Base-by-base conservation (phyloP, 2,329 filamentous ascomycete species). In the Escovopsis sp. region DNA sequence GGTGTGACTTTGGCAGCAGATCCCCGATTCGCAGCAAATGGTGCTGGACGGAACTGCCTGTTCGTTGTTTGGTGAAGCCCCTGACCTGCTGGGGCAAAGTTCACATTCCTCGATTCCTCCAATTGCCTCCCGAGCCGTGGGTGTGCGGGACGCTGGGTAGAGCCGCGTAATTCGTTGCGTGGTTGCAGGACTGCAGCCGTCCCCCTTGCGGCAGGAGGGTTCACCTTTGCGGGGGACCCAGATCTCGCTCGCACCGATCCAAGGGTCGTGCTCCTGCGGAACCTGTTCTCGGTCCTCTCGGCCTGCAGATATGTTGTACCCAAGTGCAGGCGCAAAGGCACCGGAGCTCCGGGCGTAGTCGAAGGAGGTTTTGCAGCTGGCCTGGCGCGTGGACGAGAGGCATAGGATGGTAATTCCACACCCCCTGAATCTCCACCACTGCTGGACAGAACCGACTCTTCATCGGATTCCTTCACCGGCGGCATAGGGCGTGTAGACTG, bases 391-490 rank as follows among this genome's bases (percentile, higher is more conserved):
- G 16, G 31, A n/a, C 24, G 13, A 12, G 36, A 14, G 7, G 37
- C 14, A 35, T 47, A 24, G 43, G 44, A 40, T 11, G 45, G 41
- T 25, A 33, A 39, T 35, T 43, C 43, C 9, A 36, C 33, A 27
- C 37, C 14, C 16, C 27, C 33, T 3, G 14, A 27, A 9, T 43
- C 41, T 31, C 41, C 41, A 2, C 29, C 36, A 14, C 43, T 33
- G 34, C 45, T 51, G 2, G 45, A 51, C 7, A 44, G 35, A 27
- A 43, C 27, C 6, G 45, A 43, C 25, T 54, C 49, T 39, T 58
- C 56, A 35, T 60, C 52, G 5, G 45, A 48, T 47, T 61, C 59
- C 39, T 47, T 52, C 12, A 61, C 46, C 12, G 57, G 47, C 13
- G 55, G 51, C 50, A 61, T 60, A 12, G 50, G 49, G 24, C 51